phyloP scores from a whole-genome alignment of 495 filamentous ascomycete species.

The Penicillium canariense region DNA sequence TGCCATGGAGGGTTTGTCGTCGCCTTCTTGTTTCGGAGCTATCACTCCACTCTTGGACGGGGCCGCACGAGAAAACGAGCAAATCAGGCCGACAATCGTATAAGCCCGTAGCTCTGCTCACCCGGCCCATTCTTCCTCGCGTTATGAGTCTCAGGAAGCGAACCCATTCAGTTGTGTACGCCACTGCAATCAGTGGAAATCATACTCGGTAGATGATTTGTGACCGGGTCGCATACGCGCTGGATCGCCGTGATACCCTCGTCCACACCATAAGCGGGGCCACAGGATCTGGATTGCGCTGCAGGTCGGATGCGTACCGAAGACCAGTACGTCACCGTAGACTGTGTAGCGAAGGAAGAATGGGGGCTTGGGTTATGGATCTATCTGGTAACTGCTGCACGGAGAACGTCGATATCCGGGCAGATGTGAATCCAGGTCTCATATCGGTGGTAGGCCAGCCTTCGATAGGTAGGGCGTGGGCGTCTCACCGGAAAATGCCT shows the following conservation, averaged over 20 bases:
- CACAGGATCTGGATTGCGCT: too few relatives aligned
- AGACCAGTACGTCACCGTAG: neutral
- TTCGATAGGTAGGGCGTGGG: neutral
- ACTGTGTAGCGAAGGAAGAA: too few relatives aligned
- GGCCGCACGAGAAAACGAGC: neutral
- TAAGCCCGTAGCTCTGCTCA: too few relatives aligned
- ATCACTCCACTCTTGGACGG: neutral
- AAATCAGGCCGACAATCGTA: neutral
- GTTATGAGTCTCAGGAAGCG: neutral
- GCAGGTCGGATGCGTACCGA: neutral
- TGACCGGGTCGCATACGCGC: constrained; percentile 3
- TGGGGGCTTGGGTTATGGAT: neutral
- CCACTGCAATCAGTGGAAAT: constrained; percentile 1
- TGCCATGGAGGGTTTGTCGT: neutral
- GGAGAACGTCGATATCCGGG: too few relatives aligned
- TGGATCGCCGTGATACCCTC: neutral
- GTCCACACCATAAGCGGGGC: too few relatives aligned
- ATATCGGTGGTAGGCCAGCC: neutral
- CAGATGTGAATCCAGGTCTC: constrained; percentile 1
- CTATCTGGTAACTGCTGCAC: too few relatives aligned
- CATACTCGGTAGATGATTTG: neutral
- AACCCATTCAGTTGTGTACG: neutral
- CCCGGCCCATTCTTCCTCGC: neutral
- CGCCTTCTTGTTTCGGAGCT: neutral
- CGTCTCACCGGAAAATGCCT: neutral